Evolutionary conservation across 2,329 filamentous ascomycete genomes (phyloP).

Genomic region (Claviceps arundinis): DNA sequence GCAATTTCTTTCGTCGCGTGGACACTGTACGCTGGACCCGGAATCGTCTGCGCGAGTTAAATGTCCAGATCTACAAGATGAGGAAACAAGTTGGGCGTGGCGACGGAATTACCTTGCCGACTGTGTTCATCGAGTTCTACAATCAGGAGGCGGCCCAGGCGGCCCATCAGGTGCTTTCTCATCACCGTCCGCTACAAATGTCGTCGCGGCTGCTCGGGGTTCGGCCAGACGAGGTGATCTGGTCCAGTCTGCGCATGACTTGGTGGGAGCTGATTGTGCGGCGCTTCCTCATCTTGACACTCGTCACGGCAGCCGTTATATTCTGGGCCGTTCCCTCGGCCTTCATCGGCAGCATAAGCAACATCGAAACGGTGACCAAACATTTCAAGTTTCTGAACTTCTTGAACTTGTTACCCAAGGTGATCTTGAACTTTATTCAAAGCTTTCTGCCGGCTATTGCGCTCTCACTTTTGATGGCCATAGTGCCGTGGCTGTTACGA

Average conservation of each 20-base stretch:
- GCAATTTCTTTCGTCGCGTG: slow-evolving; percentile 70
- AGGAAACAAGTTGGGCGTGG: slow-evolving; percentile 61
- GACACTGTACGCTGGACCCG: slow-evolving; percentile 91
- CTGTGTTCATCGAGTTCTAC: slow-evolving; percentile 85
- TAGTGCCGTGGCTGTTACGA: slow-evolving; percentile 73
- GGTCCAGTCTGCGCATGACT: slow-evolving; percentile 68
- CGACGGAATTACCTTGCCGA: slow-evolving; percentile 52
- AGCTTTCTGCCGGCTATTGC: slow-evolving; percentile 71
- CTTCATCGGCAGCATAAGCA: slow-evolving; percentile 74
- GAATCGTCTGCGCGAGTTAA: slow-evolving; percentile 28
- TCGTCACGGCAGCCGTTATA: slow-evolving; percentile 65
- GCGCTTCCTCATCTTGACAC: slow-evolving; percentile 52
- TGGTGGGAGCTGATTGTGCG: slow-evolving; percentile 79
- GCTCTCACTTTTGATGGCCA: slow-evolving; percentile 71
- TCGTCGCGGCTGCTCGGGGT: slow-evolving; percentile 74
- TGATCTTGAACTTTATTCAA: slow-evolving; percentile 71
- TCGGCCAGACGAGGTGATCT: slow-evolving; percentile 71
- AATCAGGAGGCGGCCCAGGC: slow-evolving; percentile 72
- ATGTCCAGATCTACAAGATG: slow-evolving; percentile 43
- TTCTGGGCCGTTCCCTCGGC: slow-evolving; percentile 75
- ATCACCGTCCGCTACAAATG: slow-evolving; percentile 81
- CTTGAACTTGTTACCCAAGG: slow-evolving; percentile 53
- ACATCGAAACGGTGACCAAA: slow-evolving; percentile 56
- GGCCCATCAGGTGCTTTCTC: slow-evolving; percentile 75
- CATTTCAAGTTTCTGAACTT: slow-evolving; percentile 60